These are phyloP conservation scores for Lactarius quietus DNA, from an alignment of 768 basidiomycete species.

Conservation along the genomic window DNA sequence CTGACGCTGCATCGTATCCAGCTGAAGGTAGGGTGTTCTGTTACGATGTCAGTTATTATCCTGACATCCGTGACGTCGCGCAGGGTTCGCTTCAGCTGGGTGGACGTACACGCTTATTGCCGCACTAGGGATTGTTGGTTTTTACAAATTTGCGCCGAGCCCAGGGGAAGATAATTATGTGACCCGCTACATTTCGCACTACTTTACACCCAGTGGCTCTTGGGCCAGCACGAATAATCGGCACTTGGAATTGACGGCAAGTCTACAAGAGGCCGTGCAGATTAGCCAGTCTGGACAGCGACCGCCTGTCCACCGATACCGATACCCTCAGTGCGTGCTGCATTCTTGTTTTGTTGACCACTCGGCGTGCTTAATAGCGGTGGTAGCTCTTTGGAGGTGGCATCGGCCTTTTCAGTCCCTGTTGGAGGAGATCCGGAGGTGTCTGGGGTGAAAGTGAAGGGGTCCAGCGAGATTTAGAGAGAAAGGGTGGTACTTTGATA, in stretches of 20 bases:
- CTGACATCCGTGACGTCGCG: not conserved
- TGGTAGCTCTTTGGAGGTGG: constrained; percentile 16
- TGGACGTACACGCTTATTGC: constrained; percentile 63
- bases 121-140: constrained; percentile 47
- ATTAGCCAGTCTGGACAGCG: constrained; percentile 44
- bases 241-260: constrained; percentile 48
- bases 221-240: constrained; percentile 57
- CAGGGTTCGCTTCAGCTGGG: constrained; percentile 61
- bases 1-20: constrained; percentile 45
- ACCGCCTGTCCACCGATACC: constrained; percentile 53
- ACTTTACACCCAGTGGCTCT: constrained; percentile 47
- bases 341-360: not conserved
- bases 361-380: not conserved
- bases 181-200: constrained; percentile 63
- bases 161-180: constrained; percentile 58
- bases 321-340: constrained; percentile 62
- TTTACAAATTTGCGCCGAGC: constrained; percentile 67
- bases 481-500: not conserved
- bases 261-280: constrained; percentile 42
- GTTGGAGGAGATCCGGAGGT: constrained; percentile 25
- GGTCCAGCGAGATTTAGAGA: constrained; percentile 15
- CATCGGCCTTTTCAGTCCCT: constrained; percentile 22
- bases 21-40: constrained; percentile 54
- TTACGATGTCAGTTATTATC: not conserved
- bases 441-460: constrained; percentile 23